Conservation (phyloP, 305 asterid genomes). For the Fraxinus latifolia region DNA sequence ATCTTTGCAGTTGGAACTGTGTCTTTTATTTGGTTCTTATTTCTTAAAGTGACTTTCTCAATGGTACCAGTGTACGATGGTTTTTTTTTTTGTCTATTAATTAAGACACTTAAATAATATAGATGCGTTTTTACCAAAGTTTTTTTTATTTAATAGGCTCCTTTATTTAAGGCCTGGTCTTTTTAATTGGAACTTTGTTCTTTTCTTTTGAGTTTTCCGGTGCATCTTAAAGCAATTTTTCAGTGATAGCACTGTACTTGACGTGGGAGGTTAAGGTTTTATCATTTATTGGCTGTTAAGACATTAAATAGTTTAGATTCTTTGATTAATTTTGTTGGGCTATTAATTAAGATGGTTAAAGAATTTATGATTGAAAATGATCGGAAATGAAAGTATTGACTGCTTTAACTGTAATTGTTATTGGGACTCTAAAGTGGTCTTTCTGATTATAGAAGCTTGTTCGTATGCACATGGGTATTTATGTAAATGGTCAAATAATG, state of each 20-base stretch:
- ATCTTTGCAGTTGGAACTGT: neutral
- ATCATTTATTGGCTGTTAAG: neutral
- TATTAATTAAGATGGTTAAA: neutral
- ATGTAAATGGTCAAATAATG: neutral
- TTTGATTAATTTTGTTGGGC: slow-evolving; percentile 5
- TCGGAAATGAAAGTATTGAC: neutral
- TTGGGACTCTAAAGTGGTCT: neutral
- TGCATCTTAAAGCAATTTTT: neutral
- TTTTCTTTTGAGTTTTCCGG: neutral
- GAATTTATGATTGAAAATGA: neutral
- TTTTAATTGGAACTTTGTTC: neutral
- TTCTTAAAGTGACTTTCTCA: slow-evolving; percentile 7
- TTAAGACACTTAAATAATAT: neutral
- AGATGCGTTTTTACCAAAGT: neutral
- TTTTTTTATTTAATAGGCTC: neutral
- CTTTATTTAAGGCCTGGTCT: neutral
- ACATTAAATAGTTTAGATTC: neutral
- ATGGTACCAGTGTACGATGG: neutral
- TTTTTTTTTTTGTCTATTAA: neutral
- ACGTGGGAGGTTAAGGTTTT: neutral
- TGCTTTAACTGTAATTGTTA: neutral
- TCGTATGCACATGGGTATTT: slow-evolving; percentile 8
- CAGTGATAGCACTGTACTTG: neutral
- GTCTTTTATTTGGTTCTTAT: slow-evolving; percentile 16
- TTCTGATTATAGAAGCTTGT: neutral